phyloP scores from a whole-genome alignment of 257 asterid species.

The Osmanthus fragrans region DNA sequence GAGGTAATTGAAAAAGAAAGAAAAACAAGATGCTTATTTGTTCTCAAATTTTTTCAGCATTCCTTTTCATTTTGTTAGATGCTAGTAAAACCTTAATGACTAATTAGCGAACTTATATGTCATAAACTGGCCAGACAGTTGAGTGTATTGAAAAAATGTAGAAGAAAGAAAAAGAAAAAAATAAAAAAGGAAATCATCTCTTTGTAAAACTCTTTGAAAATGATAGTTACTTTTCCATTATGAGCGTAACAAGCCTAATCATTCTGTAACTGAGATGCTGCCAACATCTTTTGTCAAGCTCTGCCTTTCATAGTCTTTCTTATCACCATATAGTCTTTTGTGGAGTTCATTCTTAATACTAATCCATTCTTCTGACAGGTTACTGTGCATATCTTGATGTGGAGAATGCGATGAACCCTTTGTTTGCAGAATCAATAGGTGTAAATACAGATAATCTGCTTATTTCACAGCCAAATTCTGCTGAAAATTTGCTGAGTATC shows the following conservation, averaged over 20 bases:
- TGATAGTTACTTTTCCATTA: slow-evolving; percentile 4
- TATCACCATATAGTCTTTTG: not conserved
- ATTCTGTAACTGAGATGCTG: slow-evolving; percentile 4
- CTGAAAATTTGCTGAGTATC: slow-evolving; percentile 87
- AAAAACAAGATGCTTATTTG: not conserved
- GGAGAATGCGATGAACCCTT: slow-evolving; percentile 89
- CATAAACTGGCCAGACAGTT: not conserved
- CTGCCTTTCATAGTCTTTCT: not conserved
- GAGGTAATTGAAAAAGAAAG: not conserved
- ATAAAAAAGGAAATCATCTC: not conserved
- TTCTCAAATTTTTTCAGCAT: not conserved
- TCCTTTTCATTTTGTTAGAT: not conserved
- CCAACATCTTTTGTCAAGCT: slow-evolving; percentile 9
- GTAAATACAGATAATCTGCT: slow-evolving; percentile 79
- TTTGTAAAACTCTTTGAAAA: not conserved
- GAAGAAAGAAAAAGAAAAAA: not conserved
- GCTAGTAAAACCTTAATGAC: not conserved
- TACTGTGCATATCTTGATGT: slow-evolving; percentile 95
- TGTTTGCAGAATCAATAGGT: slow-evolving; percentile 84
- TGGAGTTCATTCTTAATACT: slow-evolving; percentile 15
- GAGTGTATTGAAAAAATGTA: not conserved
- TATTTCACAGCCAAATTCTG: slow-evolving; percentile 94
- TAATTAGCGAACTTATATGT: not conserved
- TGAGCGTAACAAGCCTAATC: not conserved
- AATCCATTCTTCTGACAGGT: slow-evolving; percentile 51